Conservation (phyloP, 768 basidiomycete species). For the Phanerochaete sordida region DNA sequence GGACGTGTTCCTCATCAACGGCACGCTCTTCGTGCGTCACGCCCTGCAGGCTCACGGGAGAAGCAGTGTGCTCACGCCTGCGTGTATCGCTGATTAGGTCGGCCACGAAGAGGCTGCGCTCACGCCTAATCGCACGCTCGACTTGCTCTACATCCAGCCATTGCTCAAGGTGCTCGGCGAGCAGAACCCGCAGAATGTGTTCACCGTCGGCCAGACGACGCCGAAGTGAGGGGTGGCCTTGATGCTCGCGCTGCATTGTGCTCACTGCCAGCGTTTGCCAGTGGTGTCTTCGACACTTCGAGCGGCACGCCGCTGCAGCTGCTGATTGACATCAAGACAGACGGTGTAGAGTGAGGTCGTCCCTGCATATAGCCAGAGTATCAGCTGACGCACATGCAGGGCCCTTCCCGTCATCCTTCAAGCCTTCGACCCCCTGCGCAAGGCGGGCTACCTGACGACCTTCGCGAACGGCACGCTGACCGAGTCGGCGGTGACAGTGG, state of each 20-base stretch:
- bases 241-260: neutral
- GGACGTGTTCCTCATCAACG: conserved; percentile 46
- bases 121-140: conserved; percentile 40
- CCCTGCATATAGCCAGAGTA: neutral
- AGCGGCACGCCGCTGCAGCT: conserved; percentile 40
- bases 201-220: conserved; percentile 36
- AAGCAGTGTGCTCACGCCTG: too few species aligned
- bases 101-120: conserved; percentile 44
- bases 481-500: conserved; percentile 35
- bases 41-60: too few species aligned
- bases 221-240: conserved; percentile 34
- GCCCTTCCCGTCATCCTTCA: conserved; percentile 41
- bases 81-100: too few species aligned
- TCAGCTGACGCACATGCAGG: conserved; percentile 20
- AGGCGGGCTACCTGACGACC: conserved; percentile 43
- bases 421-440: conserved; percentile 43
- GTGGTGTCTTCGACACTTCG: conserved; percentile 50
- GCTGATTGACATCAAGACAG: conserved; percentile 51
- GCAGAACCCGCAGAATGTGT: conserved; percentile 40
- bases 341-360: conserved; percentile 38
- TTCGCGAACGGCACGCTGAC: conserved; percentile 38
- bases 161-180: conserved; percentile 36
- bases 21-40: conserved; percentile 39
- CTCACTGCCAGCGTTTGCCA: conserved; percentile 14
- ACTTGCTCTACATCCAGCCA: conserved; percentile 46